A percentile compares a stretch with the other conserved stretches of the same genome.
Conservation (phyloP, 78 protist genomes). For the Dictyostelium firmibasis region DNA sequence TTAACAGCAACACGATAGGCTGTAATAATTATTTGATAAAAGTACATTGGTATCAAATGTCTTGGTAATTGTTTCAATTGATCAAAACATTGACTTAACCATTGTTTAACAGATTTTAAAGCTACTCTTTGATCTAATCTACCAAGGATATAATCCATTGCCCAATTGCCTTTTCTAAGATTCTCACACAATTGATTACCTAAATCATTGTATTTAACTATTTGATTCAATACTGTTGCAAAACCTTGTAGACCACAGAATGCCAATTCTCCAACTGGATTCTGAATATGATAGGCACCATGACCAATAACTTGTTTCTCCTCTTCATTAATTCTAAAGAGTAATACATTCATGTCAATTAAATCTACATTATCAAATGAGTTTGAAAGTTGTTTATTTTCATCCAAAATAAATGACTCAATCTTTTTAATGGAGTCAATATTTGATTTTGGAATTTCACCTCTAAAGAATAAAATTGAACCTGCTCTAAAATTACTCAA, state of each 20-base stretch:
- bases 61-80: constrained; percentile 64
- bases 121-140: constrained; percentile 29
- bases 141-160: constrained; percentile 69
- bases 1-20: constrained; percentile 14
- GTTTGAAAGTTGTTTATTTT: background rate
- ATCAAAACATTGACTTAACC: constrained; percentile 24
- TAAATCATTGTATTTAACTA: constrained; percentile 62
- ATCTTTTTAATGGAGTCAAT: background rate
- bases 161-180: constrained; percentile 91
- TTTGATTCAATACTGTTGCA: background rate
- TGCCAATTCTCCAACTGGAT: constrained; percentile 34
- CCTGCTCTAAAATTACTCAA: constrained; percentile 64
- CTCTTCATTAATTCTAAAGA: constrained; percentile 78
- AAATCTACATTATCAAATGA: constrained; percentile 1
- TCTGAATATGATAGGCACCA: constrained; percentile 32
- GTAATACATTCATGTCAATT: constrained; percentile 73
- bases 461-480: constrained; percentile 42
- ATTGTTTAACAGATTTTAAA: background rate
- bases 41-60: constrained; percentile 78
- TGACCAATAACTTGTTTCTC: constrained; percentile 31
- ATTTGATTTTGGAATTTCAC: constrained; percentile 32
- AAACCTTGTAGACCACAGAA: constrained; percentile 75
- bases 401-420: background rate
- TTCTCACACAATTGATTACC: constrained; percentile 89
- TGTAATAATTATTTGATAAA: constrained; percentile 16